A percentile compares a stretch with the other conserved stretches of the same genome.
Conservation (phyloP, 129 eudicot genomes). For the Arctium minus region DNA sequence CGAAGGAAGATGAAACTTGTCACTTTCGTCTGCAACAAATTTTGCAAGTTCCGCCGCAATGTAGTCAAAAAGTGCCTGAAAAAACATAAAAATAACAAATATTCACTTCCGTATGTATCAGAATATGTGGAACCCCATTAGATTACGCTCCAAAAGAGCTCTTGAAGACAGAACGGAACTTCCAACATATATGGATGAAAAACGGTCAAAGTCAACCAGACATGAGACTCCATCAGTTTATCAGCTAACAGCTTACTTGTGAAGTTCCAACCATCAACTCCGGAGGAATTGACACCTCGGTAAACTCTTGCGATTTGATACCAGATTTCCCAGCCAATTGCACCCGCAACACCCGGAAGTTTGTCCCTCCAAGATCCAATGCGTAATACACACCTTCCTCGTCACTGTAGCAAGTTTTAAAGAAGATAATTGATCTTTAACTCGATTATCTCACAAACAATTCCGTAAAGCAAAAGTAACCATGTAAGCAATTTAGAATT, state of each 20-base stretch:
- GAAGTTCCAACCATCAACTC: slow-evolving; percentile 81
- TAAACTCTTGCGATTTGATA: slow-evolving; percentile 64
- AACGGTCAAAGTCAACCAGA: neutral
- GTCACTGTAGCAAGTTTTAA: slow-evolving; percentile 38
- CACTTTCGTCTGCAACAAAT: slow-evolving; percentile 67
- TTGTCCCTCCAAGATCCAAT: slow-evolving; percentile 96
- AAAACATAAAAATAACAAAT: neutral
- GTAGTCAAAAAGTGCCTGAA: slow-evolving; percentile 87
- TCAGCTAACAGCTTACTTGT: slow-evolving; percentile 38
- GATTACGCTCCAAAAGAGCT: neutral
- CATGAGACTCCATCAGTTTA: neutral
- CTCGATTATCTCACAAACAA: neutral
- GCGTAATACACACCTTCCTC: slow-evolving; percentile 90
- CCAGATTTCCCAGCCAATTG: slow-evolving; percentile 68
- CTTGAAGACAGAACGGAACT: neutral
- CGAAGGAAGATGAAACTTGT: slow-evolving; percentile 47
- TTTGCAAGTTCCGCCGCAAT: slow-evolving; percentile 79
- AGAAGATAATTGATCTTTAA: neutral
- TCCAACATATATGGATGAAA: neutral
- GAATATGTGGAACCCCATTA: neutral
- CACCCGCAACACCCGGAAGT: slow-evolving; percentile 82
- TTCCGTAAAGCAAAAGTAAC: neutral
- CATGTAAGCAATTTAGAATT: neutral
- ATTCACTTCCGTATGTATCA: neutral
- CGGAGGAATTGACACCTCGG: slow-evolving; percentile 82